These are phyloP conservation scores for Solanum rostratum DNA, from an alignment of 257 asterid species.

Conservation along the genomic window DNA sequence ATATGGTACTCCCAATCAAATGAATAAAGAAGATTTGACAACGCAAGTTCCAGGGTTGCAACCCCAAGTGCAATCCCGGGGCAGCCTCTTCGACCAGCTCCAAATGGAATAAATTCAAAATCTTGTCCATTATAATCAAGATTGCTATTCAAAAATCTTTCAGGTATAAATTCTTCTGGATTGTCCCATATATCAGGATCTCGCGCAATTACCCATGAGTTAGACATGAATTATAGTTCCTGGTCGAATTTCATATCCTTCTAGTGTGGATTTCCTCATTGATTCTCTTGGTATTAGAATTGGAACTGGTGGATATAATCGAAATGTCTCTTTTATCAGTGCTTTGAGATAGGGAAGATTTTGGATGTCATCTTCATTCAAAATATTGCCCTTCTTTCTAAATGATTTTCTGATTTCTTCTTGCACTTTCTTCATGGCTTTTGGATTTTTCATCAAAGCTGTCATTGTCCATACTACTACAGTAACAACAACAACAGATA, in stretches of 20 bases:
- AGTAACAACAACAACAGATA: too few species aligned
- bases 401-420: neutral
- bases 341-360: neutral
- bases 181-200: neutral
- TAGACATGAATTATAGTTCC: too few species aligned
- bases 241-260: neutral
- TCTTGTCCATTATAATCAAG: neutral
- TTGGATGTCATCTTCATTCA: neutral
- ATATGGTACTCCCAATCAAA: neutral
- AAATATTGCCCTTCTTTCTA: neutral
- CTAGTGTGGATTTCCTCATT: neutral
- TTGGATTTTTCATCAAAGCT: neutral
- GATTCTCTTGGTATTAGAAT: neutral
- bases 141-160: too few species aligned
- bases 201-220: neutral
- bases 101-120: neutral
- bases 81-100: neutral
- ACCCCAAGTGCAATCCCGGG: neutral
- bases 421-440: neutral
- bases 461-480: neutral
- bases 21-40: neutral
- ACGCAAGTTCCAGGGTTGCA: neutral
- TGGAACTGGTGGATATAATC: neutral
- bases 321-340: neutral
- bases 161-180: neutral